Evolutionary conservation across 2,329 filamentous ascomycete species (phyloP), one percentile per base, ranked within the genome.

Genomic region (Canariomyces notabilis): DNA sequence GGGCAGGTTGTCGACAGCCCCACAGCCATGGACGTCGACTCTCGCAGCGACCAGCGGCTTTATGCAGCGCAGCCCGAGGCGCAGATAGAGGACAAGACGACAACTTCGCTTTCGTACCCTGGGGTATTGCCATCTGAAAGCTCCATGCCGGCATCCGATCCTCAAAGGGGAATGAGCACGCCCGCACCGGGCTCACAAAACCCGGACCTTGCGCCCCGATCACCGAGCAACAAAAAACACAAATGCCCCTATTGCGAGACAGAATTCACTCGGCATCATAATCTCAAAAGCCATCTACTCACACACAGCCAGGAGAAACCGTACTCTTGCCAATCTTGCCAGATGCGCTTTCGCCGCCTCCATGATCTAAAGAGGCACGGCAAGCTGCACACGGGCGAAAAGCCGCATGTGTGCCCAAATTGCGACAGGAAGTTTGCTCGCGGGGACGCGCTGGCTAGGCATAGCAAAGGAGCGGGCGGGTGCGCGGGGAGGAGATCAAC

Each of bases 261-360:
- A 5, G 93, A 95, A 61, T 98, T 98, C 58, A 98, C 93, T 21
- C 82, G 93, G 36, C 93, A 97, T 63, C 93, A 97, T 64, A 97
- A 98, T 61, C 78, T 97, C 21, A 98, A 97, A 70, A 96, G 89
- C 57, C 93, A 98, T 69, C 77, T 98, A 47, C 79, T 98, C 63
- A 97, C 93, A 0, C 93, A 97, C 67, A 96, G 90, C 60, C 91
- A 98, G 73, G 93, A 98, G 67, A 98, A 98, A 68, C 93, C 93
- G 0, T 98, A 93, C 62, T 80, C 93, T 21, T 98, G 93, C 63
- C 83, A 88, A 52, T 89, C 87, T n/a, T 98, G 93, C 64, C 81
- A 91, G 58, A 87, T 93, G 66, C 83, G 91, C 42, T 98, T 98
- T 67, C 81, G 93, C 45, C 82, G 93, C 53, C 74, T 97, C 42